These are phyloP conservation scores for Cercospora citrullina DNA, from an alignment of 2,329 filamentous ascomycete genomes.

Conservation along the genomic window DNA sequence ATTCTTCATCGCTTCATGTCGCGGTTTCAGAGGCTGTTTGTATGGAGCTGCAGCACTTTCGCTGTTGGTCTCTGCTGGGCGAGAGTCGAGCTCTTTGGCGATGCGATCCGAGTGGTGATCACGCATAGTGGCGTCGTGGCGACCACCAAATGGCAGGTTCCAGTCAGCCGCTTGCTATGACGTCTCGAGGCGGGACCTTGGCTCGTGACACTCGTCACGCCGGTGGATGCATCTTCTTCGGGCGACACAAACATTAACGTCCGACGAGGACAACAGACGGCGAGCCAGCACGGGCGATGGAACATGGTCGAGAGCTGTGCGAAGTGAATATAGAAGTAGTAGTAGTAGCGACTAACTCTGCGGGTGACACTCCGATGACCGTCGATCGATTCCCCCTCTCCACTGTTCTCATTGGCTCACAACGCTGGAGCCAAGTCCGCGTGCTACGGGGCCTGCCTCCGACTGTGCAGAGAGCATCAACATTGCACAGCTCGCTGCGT, in stretches of 20 bases:
- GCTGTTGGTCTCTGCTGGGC: background rate
- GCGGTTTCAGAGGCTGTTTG: background rate
- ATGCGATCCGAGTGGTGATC: background rate
- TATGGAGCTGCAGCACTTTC: background rate
- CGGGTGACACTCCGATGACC: background rate
- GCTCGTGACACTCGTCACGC: background rate
- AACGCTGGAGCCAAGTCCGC: background rate
- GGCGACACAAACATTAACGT: background rate
- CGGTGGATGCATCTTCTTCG: background rate
- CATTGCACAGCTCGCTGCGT: background rate
- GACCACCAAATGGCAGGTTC: background rate
- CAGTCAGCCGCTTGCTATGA: background rate
- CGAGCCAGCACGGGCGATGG: background rate
- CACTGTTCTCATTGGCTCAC: background rate
- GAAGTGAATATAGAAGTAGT: no score
- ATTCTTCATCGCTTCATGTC: conserved; percentile 21
- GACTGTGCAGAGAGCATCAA: background rate
- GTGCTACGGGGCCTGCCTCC: background rate
- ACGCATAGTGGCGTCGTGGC: background rate
- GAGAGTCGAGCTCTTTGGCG: background rate
- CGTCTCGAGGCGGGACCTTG: background rate
- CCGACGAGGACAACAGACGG: background rate
- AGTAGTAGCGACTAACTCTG: no score
- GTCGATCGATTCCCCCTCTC: background rate
- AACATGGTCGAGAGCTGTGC: background rate